Percentiles rank a stretch among this genome's conserved stretches.
Evolutionary conservation across 129 eudicot genomes (phyloP).

Genomic region (Tagetes patula): DNA sequence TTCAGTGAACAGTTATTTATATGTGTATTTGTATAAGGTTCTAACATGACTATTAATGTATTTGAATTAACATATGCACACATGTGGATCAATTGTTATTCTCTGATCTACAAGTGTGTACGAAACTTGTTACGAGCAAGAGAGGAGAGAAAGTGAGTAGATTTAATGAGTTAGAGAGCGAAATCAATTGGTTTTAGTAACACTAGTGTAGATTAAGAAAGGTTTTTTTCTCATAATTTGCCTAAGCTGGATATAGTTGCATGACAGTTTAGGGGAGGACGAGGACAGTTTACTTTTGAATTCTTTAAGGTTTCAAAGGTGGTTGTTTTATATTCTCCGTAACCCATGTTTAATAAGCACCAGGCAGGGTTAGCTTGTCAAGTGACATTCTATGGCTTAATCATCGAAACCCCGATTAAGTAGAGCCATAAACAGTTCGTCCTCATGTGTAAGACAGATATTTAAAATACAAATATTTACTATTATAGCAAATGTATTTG

Average conservation of each 20-base stretch:
- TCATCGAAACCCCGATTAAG: not conserved
- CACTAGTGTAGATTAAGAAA: not conserved
- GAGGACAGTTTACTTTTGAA: not conserved
- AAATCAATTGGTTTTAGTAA: too few relatives aligned
- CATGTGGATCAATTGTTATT: not conserved
- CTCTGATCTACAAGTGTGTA: not conserved
- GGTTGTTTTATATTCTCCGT: not conserved
- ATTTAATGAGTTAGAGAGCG: too few relatives aligned
- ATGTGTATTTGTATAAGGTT: too few relatives aligned
- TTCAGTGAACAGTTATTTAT: too few relatives aligned
- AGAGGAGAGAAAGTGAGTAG: not conserved
- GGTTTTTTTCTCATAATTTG: not conserved
- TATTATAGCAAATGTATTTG: not conserved
- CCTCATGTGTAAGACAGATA: too few relatives aligned
- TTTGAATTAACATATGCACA: not conserved
- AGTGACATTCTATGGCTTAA: not conserved
- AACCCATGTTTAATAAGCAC: not conserved
- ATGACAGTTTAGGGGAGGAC: not conserved
- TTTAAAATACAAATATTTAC: not conserved
- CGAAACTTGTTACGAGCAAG: not conserved
- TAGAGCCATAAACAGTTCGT: not conserved
- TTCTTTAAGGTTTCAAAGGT: not conserved
- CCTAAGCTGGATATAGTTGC: slow-evolving; percentile 4
- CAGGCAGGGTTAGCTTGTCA: not conserved
- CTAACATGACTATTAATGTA: not conserved